A percentile compares a stretch with the other conserved stretches of the same genome.
Conservation (phyloP, 169 alveolate genomes). For the Plasmodium vivax region DNA sequence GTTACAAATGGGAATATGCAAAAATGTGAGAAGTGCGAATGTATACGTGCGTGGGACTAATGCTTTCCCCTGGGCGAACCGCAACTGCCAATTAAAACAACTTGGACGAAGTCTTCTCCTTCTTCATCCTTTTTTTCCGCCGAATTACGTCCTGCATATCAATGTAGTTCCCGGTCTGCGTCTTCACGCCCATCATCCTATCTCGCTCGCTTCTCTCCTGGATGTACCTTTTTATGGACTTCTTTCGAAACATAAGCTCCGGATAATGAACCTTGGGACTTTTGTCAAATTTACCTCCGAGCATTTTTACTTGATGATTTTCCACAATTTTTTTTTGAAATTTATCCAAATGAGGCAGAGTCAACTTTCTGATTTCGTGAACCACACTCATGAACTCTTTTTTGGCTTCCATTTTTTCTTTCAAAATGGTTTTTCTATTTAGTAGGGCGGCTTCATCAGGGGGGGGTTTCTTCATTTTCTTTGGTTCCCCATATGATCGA, state of each 20-base stretch:
- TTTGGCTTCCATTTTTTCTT: slow-evolving; percentile 30
- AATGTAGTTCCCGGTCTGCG: slow-evolving; percentile 23
- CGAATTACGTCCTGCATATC: slow-evolving; percentile 52
- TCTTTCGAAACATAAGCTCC: slow-evolving; percentile 79
- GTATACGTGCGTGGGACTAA: not conserved
- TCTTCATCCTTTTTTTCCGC: slow-evolving; percentile 12
- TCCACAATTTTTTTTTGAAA: slow-evolving; percentile 67
- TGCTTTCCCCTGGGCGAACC: not conserved
- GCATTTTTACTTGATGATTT: slow-evolving; percentile 43
- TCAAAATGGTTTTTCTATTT: not conserved
- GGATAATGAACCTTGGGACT: slow-evolving; percentile 81
- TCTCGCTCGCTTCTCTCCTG: slow-evolving; percentile 78
- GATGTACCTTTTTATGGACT: slow-evolving; percentile 78
- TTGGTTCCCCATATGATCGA: not conserved
- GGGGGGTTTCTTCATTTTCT: not conserved
- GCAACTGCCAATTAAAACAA: not conserved
- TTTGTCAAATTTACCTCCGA: slow-evolving; percentile 65
- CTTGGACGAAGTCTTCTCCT: not conserved
- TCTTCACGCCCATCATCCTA: slow-evolving; percentile 24
- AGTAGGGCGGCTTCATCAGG: not conserved
- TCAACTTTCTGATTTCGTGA: slow-evolving; percentile 44
- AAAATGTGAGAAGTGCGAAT: not conserved
- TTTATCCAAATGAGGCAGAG: slow-evolving; percentile 39
- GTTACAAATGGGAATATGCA: not conserved
- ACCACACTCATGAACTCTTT: slow-evolving; percentile 41